Conservation (phyloP, 2,329 filamentous ascomycete species). For the Pseudocercospora eumusae region DNA sequence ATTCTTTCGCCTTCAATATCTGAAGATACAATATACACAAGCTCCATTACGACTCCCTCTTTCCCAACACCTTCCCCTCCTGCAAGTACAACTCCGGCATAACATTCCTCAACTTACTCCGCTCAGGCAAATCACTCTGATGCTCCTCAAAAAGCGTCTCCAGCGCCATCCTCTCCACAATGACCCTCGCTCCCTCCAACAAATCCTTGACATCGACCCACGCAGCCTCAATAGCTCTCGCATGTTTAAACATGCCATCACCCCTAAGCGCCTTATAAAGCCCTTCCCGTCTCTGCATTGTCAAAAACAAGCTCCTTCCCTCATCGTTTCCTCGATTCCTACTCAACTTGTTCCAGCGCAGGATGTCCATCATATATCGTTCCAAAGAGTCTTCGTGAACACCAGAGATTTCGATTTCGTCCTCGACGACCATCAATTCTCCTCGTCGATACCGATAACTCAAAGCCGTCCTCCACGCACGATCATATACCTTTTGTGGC, state of each 20-base stretch:
- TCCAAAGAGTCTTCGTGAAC: constrained; percentile 48
- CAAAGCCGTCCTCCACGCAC: constrained; percentile 91
- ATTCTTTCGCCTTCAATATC: too few species aligned
- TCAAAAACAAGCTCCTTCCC: constrained; percentile 62
- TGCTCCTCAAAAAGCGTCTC: constrained; percentile 72
- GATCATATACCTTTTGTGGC: constrained; percentile 87
- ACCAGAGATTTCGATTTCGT: constrained; percentile 63
- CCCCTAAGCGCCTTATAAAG: constrained; percentile 57
- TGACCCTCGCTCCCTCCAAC: constrained; percentile 77
- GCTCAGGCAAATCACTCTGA: constrained; percentile 58
- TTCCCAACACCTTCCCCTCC: neutral
- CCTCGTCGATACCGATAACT: constrained; percentile 87
- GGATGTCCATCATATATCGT: constrained; percentile 66
- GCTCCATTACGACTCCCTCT: neutral
- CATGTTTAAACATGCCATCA: constrained; percentile 62
- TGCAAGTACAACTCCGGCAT: constrained; percentile 21
- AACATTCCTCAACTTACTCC: constrained; percentile 11
- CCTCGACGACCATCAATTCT: constrained; percentile 82
- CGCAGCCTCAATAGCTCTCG: constrained; percentile 66
- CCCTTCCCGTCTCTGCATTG: constrained; percentile 60
- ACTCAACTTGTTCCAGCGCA: constrained; percentile 71
- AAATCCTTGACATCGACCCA: constrained; percentile 96
- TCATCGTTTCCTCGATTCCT: constrained; percentile 63
- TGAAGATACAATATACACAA: neutral
- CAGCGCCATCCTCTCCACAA: constrained; percentile 82